Conservation (phyloP, 1,284 basidiomycete genomes). For the Fomitopsis pinicola region DNA sequence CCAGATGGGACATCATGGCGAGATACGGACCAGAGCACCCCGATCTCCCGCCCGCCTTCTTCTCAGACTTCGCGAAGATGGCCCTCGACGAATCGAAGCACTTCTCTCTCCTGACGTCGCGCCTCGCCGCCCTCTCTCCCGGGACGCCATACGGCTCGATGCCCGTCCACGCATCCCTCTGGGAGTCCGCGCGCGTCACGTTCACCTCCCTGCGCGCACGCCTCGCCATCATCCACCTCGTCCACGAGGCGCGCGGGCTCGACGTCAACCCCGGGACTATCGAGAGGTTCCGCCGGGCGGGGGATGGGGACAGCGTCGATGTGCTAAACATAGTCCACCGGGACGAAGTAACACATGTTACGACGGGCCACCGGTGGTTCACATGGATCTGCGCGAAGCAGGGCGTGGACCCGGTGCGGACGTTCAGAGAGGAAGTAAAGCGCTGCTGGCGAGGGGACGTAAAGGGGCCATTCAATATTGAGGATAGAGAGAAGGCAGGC, state of each 20-base stretch:
- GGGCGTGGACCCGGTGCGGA: conserved; percentile 62
- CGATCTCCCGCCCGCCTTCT: conserved; percentile 69
- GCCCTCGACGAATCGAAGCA: conserved; percentile 87
- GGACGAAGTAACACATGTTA: conserved; percentile 85
- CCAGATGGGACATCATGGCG: conserved; percentile 81
- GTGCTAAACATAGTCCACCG: conserved; percentile 76
- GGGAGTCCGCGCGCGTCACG: conserved; percentile 79
- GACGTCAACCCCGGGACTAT: conserved; percentile 88
- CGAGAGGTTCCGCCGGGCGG: conserved; percentile 66
- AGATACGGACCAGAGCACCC: conserved; percentile 64
- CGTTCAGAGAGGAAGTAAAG: conserved; percentile 75
- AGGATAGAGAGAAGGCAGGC: conserved; percentile 73
- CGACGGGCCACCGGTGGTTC: conserved; percentile 83
- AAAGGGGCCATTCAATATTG: conserved; percentile 83
- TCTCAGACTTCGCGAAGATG: conserved; percentile 76
- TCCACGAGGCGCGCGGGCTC: conserved; percentile 84
- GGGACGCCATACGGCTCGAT: conserved; percentile 74
- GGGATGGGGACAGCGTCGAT: conserved; percentile 68
- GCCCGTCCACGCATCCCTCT: conserved; percentile 74
- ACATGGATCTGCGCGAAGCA: conserved; percentile 70
- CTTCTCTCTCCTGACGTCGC: conserved; percentile 56
- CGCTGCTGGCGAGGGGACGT: conserved; percentile 76
- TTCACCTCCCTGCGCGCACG: conserved; percentile 69
- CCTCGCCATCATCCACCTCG: conserved; percentile 85
- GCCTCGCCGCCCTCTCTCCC: conserved; percentile 60